Percentiles rank a stretch among this genome's conserved stretches.
Conservation (phyloP, 139 green algal species). For the Marvania coccoides region DNA sequence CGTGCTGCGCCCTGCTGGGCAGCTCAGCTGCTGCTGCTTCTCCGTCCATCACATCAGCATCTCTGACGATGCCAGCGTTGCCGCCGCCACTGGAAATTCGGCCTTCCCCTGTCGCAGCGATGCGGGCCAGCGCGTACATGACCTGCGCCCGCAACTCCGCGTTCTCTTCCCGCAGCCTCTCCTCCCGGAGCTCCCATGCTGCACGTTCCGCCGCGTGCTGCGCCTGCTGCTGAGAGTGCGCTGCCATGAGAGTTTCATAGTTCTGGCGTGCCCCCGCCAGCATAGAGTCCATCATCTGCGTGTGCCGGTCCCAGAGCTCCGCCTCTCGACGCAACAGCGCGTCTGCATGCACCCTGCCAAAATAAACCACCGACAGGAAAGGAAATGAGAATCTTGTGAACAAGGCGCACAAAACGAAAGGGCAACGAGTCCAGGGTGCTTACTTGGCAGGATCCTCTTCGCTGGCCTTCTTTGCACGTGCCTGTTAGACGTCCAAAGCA, state of each 20-base stretch:
- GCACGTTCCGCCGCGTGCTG: slow-evolving; percentile 7
- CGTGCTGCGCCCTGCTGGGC: neutral
- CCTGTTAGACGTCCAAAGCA: too few species aligned
- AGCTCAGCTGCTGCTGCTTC: neutral
- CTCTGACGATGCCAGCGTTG: neutral
- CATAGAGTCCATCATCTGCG: neutral
- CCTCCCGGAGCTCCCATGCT: slow-evolving; percentile 7
- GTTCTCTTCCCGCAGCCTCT: slow-evolving; percentile 5
- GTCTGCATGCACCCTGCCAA: too few species aligned
- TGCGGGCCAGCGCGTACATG: slow-evolving; percentile 5
- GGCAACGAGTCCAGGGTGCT: neutral
- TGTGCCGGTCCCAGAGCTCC: slow-evolving; percentile 28
- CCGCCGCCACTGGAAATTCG: neutral
- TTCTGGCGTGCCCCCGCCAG: neutral
- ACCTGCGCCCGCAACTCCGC: slow-evolving; percentile 20
- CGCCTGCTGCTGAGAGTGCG: slow-evolving; percentile 6
- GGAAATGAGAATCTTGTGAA: neutral
- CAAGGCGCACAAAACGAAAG: neutral
- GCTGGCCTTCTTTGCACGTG: too few species aligned
- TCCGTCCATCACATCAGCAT: neutral
- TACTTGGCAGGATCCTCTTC: too few species aligned
- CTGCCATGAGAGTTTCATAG: neutral
- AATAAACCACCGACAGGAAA: too few species aligned
- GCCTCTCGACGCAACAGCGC: slow-evolving; percentile 16
- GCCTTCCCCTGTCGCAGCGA: neutral